Conservation (phyloP, 139 green algal species). For the Penium margaritaceum region DNA sequence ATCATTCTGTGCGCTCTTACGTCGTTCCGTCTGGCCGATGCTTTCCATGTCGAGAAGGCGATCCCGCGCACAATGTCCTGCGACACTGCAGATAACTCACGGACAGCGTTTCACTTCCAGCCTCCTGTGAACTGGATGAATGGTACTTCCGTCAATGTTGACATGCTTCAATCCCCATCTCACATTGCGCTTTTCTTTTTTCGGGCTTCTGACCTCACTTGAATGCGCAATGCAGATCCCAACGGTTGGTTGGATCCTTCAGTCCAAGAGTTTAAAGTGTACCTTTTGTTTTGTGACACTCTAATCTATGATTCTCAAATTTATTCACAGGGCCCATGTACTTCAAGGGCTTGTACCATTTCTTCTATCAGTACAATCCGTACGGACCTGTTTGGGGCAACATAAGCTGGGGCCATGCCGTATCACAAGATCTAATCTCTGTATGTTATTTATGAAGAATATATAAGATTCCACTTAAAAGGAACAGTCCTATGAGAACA, state of each 20-base stretch:
- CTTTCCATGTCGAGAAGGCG: too few relatives aligned
- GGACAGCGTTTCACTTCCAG: conserved; percentile 28
- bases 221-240: not conserved
- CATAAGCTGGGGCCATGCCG: conserved; percentile 36
- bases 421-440: conserved; percentile 20
- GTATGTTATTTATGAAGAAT: too few relatives aligned
- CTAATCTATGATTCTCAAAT: not conserved
- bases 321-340: conserved; percentile 11
- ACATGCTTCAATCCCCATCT: not conserved
- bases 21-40: too few relatives aligned
- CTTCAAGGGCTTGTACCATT: conserved; percentile 17
- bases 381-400: conserved; percentile 30
- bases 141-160: too few relatives aligned
- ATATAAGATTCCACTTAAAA: not conserved
- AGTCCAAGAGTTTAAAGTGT: too few relatives aligned
- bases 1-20: too few relatives aligned
- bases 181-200: not conserved
- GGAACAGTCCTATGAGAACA: not conserved
- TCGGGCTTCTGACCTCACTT: not conserved
- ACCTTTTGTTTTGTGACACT: not conserved
- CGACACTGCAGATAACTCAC: too few relatives aligned
- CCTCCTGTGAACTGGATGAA: conserved; percentile 31
- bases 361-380: conserved; percentile 42
- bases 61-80: too few relatives aligned
- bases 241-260: not conserved